phyloP scores from a whole-genome alignment of 768 basidiomycete species.

The Porphyrellus cyaneotinctus region DNA sequence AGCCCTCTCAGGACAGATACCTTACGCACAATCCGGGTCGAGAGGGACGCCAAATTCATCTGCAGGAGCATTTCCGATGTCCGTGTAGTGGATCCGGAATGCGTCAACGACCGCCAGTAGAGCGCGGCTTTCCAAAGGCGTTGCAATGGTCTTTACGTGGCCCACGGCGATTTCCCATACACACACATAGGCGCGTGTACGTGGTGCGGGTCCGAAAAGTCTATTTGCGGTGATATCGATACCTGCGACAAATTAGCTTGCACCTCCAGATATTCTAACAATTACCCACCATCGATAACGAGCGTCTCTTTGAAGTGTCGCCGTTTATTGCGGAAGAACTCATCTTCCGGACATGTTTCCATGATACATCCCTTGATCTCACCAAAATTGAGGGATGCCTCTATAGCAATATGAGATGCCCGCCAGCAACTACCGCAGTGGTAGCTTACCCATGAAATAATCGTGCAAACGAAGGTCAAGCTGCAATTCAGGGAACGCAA shows the following conservation, averaged over 20 bases:
- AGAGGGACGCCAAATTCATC: constrained; percentile 53
- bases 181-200: constrained; percentile 82
- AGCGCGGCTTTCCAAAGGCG: constrained; percentile 49
- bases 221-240: constrained; percentile 79
- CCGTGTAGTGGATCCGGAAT: constrained; percentile 68
- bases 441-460: constrained; percentile 73
- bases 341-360: constrained; percentile 43
- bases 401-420: constrained; percentile 36
- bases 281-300: constrained; percentile 46
- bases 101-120: constrained; percentile 51
- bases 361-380: constrained; percentile 53
- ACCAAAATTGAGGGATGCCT: constrained; percentile 73
- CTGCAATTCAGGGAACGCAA: constrained; percentile 66
- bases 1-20: not conserved
- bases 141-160: constrained; percentile 49
- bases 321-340: constrained; percentile 25
- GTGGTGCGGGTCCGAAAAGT: constrained; percentile 85
- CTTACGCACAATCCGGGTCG: constrained; percentile 72
- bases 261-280: not conserved
- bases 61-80: constrained; percentile 79
- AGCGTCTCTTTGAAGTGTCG: constrained; percentile 33
- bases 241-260: constrained; percentile 37
- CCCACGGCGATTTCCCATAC: constrained; percentile 89
- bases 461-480: constrained; percentile 78
- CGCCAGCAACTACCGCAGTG: not conserved